phyloP scores from a whole-genome alignment of 1,284 basidiomycete genomes.

The Ganoderma leucocontextum region DNA sequence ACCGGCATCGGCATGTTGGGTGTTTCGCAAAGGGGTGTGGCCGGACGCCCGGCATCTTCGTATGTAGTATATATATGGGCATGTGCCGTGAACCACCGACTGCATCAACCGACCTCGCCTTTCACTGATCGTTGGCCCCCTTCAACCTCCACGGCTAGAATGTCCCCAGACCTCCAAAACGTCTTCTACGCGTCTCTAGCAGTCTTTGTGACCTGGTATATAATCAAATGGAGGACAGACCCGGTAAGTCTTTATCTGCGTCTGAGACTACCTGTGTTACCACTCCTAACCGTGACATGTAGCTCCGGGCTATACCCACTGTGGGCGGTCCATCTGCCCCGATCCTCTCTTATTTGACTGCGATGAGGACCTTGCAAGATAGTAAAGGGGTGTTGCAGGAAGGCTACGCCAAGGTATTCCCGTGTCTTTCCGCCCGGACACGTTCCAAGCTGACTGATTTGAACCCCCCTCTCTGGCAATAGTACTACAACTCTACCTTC shows the following conservation, averaged over 20 bases:
- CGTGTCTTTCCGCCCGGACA: background rate
- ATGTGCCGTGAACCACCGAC: background rate
- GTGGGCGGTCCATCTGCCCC: constrained; percentile 16
- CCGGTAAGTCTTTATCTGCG: background rate
- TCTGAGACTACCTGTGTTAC: background rate
- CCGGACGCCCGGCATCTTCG: background rate
- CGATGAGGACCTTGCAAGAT: constrained; percentile 25
- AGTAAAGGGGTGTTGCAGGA: constrained; percentile 36
- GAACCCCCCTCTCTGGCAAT: background rate
- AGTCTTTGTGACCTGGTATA: background rate
- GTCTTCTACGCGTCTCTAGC: background rate
- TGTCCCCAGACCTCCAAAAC: background rate
- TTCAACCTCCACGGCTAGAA: background rate
- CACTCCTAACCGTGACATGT: background rate
- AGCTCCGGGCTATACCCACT: constrained; percentile 7
- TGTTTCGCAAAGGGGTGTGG: background rate
- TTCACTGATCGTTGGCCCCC: background rate
- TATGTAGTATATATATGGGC: background rate
- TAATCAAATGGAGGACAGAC: constrained; percentile 1
- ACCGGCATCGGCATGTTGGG: background rate
- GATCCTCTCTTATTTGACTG: constrained; percentile 34
- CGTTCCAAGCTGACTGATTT: background rate
- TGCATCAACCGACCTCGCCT: background rate
- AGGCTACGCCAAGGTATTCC: constrained; percentile 41
- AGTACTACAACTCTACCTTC: constrained; percentile 49